Percentiles rank a stretch among this genome's conserved stretches.
Evolutionary conservation across 352 stramenopile species (phyloP).

Genomic region (Blastocystis sp.): DNA sequence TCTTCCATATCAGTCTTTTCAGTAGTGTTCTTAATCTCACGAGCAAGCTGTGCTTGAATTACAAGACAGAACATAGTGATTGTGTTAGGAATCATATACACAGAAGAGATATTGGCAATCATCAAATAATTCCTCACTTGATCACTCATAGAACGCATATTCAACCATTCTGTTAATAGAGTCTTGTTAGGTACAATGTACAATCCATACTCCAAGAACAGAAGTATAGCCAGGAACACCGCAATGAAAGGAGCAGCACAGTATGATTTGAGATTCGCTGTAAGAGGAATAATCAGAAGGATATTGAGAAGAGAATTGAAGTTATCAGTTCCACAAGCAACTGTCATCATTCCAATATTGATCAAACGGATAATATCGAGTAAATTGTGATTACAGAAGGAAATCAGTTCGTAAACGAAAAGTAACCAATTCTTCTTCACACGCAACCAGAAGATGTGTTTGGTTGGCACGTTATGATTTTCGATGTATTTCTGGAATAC

Average conservation of each 20-base stretch:
- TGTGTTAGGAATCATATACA: constrained; percentile 65
- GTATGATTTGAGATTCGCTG: constrained; percentile 55
- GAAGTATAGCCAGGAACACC: constrained; percentile 2
- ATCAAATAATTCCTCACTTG: constrained; percentile 55
- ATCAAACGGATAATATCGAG: constrained; percentile 48
- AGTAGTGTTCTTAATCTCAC: background rate
- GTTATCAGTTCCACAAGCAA: constrained; percentile 58
- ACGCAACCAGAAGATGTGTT: constrained; percentile 38
- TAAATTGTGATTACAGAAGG: constrained; percentile 27
- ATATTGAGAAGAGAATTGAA: constrained; percentile 57
- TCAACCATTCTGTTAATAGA: background rate
- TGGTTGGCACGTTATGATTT: constrained; percentile 13
- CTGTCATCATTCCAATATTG: constrained; percentile 60
- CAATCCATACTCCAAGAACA: constrained; percentile 48
- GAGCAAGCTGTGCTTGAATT: constrained; percentile 25
- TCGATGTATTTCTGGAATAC: constrained; percentile 39
- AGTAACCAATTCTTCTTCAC: constrained; percentile 49
- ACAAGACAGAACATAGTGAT: constrained; percentile 49
- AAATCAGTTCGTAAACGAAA: constrained; percentile 26
- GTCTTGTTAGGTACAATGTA: constrained; percentile 44
- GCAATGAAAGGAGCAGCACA: constrained; percentile 18
- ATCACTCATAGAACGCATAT: background rate
- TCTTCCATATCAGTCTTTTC: background rate
- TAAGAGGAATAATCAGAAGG: constrained; percentile 54
- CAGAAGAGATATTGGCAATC: constrained; percentile 62